Base-by-base conservation (phyloP, 78 protist genomes). In the Dictyostelium capitatum region DNA sequence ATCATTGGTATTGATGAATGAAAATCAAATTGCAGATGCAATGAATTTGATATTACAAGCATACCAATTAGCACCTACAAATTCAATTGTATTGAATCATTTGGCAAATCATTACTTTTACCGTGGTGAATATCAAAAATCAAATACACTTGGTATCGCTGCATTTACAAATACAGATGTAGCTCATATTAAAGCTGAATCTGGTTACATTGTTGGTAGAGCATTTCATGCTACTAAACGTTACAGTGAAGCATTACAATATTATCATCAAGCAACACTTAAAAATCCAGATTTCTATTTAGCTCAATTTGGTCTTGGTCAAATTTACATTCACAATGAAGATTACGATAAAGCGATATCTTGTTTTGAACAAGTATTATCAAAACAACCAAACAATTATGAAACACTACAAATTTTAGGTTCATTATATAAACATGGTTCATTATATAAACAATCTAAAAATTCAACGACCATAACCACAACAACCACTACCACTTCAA, bases 281-380 rank as follows among this genome's bases (percentile, higher is more conserved):
- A 56, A 43, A 32, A 12, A n/a, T 47, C 94, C 89, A 0, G 79
- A 67, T 30, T 75, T 72, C 47, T 80, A 59, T 19, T 75, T 74
- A 17, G 90, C 96, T 5, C 95, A 93, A 48, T 96, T 41, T 70
- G 96, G 96, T n/a, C 41, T 96, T 0, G 97, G 97, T 17, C 97
- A 92, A 25, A 80, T 90, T 64, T 59, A 77, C 32, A 25, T 84
- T 9, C 57, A 67, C n/a, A 72, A 82, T 53, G 95, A 91, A 11
- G 95, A 93, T n/a, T 20, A 11, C 9, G 93, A 70, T 41, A 80
- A 92, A 74, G 97, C 97, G 5, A 41, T 79, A 37, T 43, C 65
- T 20, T 87, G 92, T 30, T 82, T 96, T 37, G 95, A 89, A 64
- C 15, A 25, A 10, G 96, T 92, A 0, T 53, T 87, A 70, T 53